Percentiles rank a stretch among this genome's conserved stretches.
Conservation (phyloP, 495 filamentous ascomycete genomes). For the Venustampulla echinocandica region DNA sequence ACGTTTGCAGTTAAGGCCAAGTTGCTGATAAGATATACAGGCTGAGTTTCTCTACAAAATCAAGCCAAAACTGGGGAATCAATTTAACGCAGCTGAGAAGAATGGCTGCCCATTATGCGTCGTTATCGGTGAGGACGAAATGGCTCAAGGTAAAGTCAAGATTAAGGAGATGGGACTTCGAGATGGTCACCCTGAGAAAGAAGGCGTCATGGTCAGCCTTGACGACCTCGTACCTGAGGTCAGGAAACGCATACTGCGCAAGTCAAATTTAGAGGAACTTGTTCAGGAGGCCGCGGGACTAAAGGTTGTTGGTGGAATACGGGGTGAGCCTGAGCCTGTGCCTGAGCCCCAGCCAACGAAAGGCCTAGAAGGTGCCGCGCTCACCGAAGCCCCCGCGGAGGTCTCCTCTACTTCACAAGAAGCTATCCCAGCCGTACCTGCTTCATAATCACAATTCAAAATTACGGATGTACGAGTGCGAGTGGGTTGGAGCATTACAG, state of each 20-base stretch:
- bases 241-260: conserved; percentile 28
- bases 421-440: conserved; percentile 6
- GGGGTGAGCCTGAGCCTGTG: conserved; percentile 14
- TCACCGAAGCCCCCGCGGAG: conserved; percentile 8
- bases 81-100: conserved; percentile 73
- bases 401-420: conserved; percentile 8
- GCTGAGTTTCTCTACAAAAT: conserved; percentile 72
- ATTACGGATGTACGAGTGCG: conserved; percentile 7
- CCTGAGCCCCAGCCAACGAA: neutral
- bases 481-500: too few species aligned
- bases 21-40: conserved; percentile 26
- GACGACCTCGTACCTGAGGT: conserved; percentile 56
- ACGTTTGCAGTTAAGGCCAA: neutral
- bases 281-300: conserved; percentile 30
- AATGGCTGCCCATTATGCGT: conserved; percentile 64
- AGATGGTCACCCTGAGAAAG: conserved; percentile 77
- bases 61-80: conserved; percentile 67
- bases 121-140: conserved; percentile 74
- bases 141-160: conserved; percentile 64
- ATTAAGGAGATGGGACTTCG: conserved; percentile 77
- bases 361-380: neutral
- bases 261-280: conserved; percentile 31
- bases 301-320: conserved; percentile 20
- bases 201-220: conserved; percentile 63
- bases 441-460: conserved; percentile 13